Evolutionary conservation across 108 stramenopile species (phyloP).

Genomic region (Nitzschia palea): DNA sequence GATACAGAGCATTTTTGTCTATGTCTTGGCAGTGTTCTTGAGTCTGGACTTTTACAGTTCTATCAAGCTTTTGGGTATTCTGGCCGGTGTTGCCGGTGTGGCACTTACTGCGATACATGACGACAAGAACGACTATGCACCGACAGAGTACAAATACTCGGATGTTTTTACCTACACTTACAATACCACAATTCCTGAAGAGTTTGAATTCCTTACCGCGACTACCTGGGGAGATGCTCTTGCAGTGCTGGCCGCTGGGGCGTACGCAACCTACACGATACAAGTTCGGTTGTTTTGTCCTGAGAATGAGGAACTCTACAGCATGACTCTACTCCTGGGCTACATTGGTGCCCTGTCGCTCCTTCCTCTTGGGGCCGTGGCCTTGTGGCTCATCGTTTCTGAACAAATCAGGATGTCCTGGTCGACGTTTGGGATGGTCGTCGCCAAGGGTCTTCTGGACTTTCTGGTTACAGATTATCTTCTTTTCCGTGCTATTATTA

Average conservation of each 20-base stretch:
- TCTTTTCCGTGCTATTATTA: slow-evolving; percentile 25
- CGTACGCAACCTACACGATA: slow-evolving; percentile 31
- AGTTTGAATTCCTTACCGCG: neutral
- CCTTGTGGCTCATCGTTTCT: neutral
- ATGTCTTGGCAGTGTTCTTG: slow-evolving; percentile 22
- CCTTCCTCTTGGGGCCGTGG: slow-evolving; percentile 18
- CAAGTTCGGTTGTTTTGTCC: slow-evolving; percentile 34
- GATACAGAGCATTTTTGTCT: slow-evolving; percentile 25
- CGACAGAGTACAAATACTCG: neutral
- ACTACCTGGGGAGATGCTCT: slow-evolving; percentile 19
- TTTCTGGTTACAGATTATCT: slow-evolving; percentile 32
- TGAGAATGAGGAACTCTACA: slow-evolving; percentile 33
- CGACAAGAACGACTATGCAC: slow-evolving; percentile 5
- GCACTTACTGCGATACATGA: slow-evolving; percentile 32
- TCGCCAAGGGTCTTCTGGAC: slow-evolving; percentile 25
- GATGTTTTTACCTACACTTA: neutral
- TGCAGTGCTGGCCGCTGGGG: slow-evolving; percentile 24
- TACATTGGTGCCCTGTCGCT: slow-evolving; percentile 23
- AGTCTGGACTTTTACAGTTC: slow-evolving; percentile 17
- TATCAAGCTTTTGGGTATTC: slow-evolving; percentile 19
- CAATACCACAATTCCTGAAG: neutral
- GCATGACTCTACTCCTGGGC: slow-evolving; percentile 33
- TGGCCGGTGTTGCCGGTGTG: slow-evolving; percentile 18
- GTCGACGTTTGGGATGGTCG: slow-evolving; percentile 2
- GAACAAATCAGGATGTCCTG: slow-evolving; percentile 1